A percentile compares a stretch with the other conserved stretches of the same genome.
Evolutionary conservation across 768 basidiomycete species (phyloP).

Genomic region (Nidularia pulvinata): DNA sequence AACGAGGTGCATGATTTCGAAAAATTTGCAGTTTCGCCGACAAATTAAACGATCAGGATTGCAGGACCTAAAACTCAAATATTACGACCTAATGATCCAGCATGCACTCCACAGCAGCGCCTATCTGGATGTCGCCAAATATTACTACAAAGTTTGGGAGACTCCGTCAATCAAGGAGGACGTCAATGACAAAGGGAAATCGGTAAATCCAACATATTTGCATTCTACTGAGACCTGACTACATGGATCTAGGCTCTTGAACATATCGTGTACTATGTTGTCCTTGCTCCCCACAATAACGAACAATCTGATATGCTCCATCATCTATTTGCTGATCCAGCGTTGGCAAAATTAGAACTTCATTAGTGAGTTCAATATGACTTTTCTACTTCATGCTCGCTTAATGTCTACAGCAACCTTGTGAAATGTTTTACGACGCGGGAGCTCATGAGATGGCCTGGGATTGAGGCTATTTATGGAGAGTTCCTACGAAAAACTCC

Average conservation of each 20-base stretch:
- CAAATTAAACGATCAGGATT: conserved; percentile 2
- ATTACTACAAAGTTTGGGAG: conserved; percentile 97
- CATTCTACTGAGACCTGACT: conserved; percentile 5
- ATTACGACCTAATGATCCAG: conserved; percentile 96
- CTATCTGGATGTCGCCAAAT: conserved; percentile 93
- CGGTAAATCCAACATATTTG: conserved; percentile 20
- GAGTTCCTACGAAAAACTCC: conserved; percentile 76
- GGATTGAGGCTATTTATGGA: conserved; percentile 88
- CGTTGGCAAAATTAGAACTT: conserved; percentile 76
- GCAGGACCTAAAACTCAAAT: conserved; percentile 95
- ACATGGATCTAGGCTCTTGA: conserved; percentile 72
- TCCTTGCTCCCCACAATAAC: conserved; percentile 93
- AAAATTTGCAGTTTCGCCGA: background rate
- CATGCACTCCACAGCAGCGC: conserved; percentile 82
- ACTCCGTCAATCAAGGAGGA: conserved; percentile 94
- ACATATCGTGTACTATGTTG: conserved; percentile 93
- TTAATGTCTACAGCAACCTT: conserved; percentile 64
- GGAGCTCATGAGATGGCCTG: conserved; percentile 97
- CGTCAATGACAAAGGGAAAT: conserved; percentile 62
- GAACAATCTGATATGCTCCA: conserved; percentile 98
- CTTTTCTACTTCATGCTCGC: conserved; percentile 6
- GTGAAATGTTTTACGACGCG: conserved; percentile 92
- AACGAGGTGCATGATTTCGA: conserved; percentile 63
- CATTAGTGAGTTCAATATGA: conserved; percentile 62
- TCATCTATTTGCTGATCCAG: conserved; percentile 78